Conservation (phyloP, 2,329 filamentous ascomycete genomes). For the Rutstroemia sp. region DNA sequence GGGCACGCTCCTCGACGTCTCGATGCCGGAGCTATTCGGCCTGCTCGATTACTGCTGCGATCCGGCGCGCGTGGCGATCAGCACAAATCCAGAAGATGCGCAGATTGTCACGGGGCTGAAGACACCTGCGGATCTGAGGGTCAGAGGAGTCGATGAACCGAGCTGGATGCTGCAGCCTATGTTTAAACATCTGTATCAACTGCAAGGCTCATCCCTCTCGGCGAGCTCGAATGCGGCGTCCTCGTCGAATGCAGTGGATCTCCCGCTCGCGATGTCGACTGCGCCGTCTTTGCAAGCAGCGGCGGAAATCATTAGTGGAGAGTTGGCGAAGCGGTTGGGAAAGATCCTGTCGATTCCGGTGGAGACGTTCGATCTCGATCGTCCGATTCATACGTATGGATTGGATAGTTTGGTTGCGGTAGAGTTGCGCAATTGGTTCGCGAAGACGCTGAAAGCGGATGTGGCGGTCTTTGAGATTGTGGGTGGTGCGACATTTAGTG, state of each 20-base stretch:
- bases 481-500: neutral
- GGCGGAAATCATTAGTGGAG: neutral
- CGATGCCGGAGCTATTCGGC: neutral
- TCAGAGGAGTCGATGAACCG: neutral
- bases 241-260: neutral
- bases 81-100: neutral
- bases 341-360: constrained; percentile 38
- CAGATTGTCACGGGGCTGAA: neutral
- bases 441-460: neutral
- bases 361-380: constrained; percentile 34
- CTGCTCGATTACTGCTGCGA: neutral
- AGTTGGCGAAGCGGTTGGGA: constrained; percentile 32
- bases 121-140: neutral
- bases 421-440: constrained; percentile 34
- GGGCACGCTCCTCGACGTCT: neutral
- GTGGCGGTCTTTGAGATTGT: neutral
- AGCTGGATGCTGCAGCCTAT: neutral
- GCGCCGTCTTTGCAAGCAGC: neutral
- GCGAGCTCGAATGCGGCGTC: neutral
- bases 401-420: constrained; percentile 19
- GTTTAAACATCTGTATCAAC: neutral
- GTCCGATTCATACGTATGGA: constrained; percentile 36
- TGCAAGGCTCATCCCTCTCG: neutral
- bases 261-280: neutral
- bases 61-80: neutral